These are phyloP conservation scores for Saccharomycopsis lassenensis DNA, from an alignment of 805 yeast species.

Conservation along the genomic window DNA sequence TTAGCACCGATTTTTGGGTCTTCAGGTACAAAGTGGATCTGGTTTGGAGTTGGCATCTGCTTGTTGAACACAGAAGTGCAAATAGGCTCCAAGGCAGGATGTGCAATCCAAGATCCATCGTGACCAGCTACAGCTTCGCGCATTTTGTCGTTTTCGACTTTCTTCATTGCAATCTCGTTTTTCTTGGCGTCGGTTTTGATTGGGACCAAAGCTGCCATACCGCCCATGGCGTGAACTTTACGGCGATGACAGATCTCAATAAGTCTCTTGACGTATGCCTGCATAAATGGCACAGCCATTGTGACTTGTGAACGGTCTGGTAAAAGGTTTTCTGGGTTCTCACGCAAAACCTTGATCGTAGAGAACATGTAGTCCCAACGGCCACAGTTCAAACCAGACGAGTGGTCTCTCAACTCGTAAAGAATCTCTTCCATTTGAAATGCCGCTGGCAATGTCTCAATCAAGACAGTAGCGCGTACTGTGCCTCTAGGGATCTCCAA, in stretches of 20 bases:
- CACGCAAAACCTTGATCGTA: conserved; percentile 65
- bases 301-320: conserved; percentile 77
- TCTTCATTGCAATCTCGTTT: conserved; percentile 57
- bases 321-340: conserved; percentile 51
- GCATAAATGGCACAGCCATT: conserved; percentile 75
- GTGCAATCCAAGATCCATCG: conserved; percentile 88
- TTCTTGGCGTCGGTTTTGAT: conserved; percentile 58
- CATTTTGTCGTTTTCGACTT: conserved; percentile 64
- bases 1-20: conserved; percentile 36
- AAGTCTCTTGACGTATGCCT: conserved; percentile 61
- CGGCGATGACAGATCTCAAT: conserved; percentile 67
- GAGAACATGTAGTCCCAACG: conserved; percentile 85
- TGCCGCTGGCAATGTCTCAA: conserved; percentile 78
- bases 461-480: conserved; percentile 69
- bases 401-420: conserved; percentile 65
- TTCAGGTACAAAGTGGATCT: conserved; percentile 34
- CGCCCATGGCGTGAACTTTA: conserved; percentile 82
- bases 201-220: conserved; percentile 85
- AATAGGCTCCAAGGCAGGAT: conserved; percentile 68
- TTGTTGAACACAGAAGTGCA: conserved; percentile 64
- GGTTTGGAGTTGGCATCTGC: conserved; percentile 77
- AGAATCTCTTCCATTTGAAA: conserved; percentile 81
- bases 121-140: conserved; percentile 72
- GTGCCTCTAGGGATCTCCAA: conserved; percentile 63
- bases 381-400: conserved; percentile 77